Evolutionary conservation across 2,329 filamentous ascomycete species (phyloP).

Genomic region (Cercospora sesami): DNA sequence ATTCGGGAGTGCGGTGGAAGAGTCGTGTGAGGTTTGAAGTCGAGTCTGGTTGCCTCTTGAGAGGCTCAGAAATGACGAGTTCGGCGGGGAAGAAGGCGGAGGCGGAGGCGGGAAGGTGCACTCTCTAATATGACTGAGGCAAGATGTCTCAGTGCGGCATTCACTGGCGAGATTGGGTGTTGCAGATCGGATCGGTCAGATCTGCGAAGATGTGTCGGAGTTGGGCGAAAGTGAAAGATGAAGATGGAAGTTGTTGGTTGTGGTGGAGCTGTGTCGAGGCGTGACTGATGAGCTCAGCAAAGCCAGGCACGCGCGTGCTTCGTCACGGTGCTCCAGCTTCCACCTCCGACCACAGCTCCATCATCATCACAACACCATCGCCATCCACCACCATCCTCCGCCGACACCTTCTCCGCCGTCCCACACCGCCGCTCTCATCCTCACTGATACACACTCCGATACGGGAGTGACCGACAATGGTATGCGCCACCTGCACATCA

Average conservation of each 20-base stretch:
- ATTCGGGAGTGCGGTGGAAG: background rate
- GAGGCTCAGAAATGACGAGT: constrained; percentile 2
- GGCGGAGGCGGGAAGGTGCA: background rate
- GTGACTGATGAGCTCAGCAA: constrained; percentile 5
- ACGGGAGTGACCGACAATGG: constrained; percentile 17
- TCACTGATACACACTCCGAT: background rate
- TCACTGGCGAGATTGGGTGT: background rate
- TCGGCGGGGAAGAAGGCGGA: background rate
- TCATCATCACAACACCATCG: constrained; percentile 14
- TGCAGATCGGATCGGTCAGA: background rate
- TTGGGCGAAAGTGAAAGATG: background rate
- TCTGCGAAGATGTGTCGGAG: background rate
- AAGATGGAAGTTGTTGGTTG: background rate
- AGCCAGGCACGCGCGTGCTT: constrained; percentile 20
- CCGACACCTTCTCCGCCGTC: background rate
- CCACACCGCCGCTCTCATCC: background rate
- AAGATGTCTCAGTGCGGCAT: background rate
- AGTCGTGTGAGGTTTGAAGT: background rate
- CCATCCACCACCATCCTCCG: constrained; percentile 10
- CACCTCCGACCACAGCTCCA: constrained; percentile 6
- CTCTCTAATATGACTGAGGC: background rate
- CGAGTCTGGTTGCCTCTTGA: background rate
- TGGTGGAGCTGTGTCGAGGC: background rate
- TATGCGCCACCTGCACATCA: constrained; percentile 17
- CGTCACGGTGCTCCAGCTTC: constrained; percentile 9